Evolutionary conservation across 23 red algal species (phyloP).

Genomic region (Gracilaria gracilis): DNA sequence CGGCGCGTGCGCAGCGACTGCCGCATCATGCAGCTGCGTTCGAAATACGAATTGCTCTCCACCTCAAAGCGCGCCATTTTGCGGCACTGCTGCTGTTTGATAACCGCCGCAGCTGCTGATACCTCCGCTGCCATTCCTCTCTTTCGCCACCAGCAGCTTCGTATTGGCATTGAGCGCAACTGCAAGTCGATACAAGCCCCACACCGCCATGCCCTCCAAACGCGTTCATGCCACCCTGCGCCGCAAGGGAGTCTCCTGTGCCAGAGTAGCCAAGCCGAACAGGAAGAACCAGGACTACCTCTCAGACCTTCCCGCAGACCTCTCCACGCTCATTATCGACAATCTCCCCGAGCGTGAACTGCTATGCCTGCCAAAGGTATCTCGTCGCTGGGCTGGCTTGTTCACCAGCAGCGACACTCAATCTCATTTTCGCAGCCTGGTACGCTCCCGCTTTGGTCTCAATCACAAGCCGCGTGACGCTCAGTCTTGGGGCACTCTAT

Average conservation of each 20-base stretch:
- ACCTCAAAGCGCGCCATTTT: conserved; percentile 30
- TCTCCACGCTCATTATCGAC: conserved; percentile 57
- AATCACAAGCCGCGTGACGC: not conserved
- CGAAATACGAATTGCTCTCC: conserved; percentile 27
- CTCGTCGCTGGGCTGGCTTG: conserved; percentile 29
- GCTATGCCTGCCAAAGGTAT: conserved; percentile 41
- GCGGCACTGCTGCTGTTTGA: not conserved
- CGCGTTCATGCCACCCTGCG: conserved; percentile 24
- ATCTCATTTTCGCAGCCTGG: conserved; percentile 52
- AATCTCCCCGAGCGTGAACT: conserved; percentile 34
- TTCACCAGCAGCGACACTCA: conserved; percentile 34
- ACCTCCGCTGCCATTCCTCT: not conserved
- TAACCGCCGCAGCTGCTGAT: not conserved
- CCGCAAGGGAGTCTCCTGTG: not conserved
- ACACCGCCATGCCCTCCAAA: conserved; percentile 2
- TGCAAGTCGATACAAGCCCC: not conserved
- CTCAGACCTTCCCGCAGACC: conserved; percentile 44
- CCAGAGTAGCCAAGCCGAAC: not conserved
- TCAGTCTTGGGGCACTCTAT: conserved; percentile 48
- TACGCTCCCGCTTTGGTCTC: conserved; percentile 50
- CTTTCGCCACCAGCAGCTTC: not conserved
- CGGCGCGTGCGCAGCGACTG: conserved; percentile 7
- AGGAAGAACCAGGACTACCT: conserved; percentile 2
- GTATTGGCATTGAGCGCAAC: not conserved
- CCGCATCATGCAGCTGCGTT: conserved; percentile 6